Conservation (phyloP, 2,329 filamentous ascomycete species). For the Lachnellula hyalina region DNA sequence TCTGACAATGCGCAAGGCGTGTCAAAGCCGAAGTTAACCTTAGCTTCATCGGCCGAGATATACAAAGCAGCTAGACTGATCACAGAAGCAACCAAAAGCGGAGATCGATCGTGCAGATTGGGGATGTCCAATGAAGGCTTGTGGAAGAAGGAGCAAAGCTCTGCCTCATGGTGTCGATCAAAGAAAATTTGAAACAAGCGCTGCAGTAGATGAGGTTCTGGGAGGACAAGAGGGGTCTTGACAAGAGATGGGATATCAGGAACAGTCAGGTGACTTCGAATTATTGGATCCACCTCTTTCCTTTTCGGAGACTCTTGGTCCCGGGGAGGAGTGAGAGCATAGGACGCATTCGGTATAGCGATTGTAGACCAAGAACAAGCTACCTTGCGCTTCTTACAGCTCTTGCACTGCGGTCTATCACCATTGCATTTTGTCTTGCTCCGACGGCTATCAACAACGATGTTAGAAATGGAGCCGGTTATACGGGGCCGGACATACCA, state of each 20-base stretch:
- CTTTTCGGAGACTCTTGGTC: too few relatives aligned
- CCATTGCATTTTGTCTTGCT: constrained; percentile 9
- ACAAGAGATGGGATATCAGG: not conserved
- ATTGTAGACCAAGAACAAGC: too few relatives aligned
- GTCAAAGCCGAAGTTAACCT: too few relatives aligned
- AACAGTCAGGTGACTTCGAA: not conserved
- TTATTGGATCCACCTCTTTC: too few relatives aligned
- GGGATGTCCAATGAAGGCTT: constrained; percentile 8
- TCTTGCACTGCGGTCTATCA: constrained; percentile 1
- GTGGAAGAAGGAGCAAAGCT: constrained; percentile 2
- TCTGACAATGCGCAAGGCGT: not conserved
- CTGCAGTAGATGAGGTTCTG: not conserved
- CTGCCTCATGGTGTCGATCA: constrained; percentile 4
- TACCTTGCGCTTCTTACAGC: constrained; percentile 4
- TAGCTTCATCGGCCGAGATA: constrained; percentile 2
- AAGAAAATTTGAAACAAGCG: constrained; percentile 6
- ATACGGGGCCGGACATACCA: constrained; percentile 1
- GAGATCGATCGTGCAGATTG: not conserved
- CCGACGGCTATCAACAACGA: not conserved
- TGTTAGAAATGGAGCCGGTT: too few relatives aligned
- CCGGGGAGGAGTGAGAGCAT: too few relatives aligned
- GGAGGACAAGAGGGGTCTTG: not conserved
- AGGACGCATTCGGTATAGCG: too few relatives aligned
- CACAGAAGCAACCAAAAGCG: constrained; percentile 2
- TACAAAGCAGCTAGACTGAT: constrained; percentile 9